phyloP scores from a whole-genome alignment of 2,329 filamentous ascomycete species.

The Alternaria novae-zelandiae region DNA sequence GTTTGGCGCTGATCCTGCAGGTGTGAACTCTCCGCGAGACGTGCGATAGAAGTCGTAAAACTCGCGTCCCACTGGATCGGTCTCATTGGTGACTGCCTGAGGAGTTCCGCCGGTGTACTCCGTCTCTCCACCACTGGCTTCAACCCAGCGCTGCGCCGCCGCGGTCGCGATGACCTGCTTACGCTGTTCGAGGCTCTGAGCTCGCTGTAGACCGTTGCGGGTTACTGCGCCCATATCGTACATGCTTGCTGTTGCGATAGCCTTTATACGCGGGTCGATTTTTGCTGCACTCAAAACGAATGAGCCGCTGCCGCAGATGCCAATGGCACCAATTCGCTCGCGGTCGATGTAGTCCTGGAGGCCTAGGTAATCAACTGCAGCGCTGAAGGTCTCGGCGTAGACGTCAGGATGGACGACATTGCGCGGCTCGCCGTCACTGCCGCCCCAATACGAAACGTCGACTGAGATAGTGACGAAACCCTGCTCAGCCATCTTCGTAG shows the following conservation, averaged over 20 bases:
- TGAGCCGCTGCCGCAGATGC: constrained; percentile 41
- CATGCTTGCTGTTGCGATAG: constrained; percentile 30
- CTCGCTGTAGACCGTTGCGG: constrained; percentile 15
- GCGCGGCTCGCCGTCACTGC: constrained; percentile 33
- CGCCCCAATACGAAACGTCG: constrained; percentile 34
- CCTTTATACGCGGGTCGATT: constrained; percentile 35
- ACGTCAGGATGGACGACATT: constrained; percentile 33
- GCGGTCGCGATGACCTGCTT: constrained; percentile 14
- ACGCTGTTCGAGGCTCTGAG: constrained; percentile 14
- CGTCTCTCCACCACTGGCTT: constrained; percentile 12
- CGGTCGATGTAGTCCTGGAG: constrained; percentile 29
- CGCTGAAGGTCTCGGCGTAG: constrained; percentile 40
- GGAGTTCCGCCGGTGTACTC: constrained; percentile 9
- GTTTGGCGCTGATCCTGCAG: constrained; percentile 14
- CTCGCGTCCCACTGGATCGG: constrained; percentile 29
- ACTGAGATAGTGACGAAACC: constrained; percentile 35
- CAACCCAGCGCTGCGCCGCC: constrained; percentile 14
- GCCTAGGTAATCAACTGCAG: constrained; percentile 41
- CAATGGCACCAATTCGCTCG: constrained; percentile 39
- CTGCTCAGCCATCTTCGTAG: constrained; percentile 36
- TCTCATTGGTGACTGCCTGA: constrained; percentile 23
- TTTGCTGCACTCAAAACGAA: constrained; percentile 48
- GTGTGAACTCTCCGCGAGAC: constrained; percentile 35
- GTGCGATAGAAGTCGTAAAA: constrained; percentile 46
- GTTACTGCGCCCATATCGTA: constrained; percentile 23